Base-by-base conservation (phyloP, 768 basidiomycete genomes). In the Crucibulum laeve region DNA sequence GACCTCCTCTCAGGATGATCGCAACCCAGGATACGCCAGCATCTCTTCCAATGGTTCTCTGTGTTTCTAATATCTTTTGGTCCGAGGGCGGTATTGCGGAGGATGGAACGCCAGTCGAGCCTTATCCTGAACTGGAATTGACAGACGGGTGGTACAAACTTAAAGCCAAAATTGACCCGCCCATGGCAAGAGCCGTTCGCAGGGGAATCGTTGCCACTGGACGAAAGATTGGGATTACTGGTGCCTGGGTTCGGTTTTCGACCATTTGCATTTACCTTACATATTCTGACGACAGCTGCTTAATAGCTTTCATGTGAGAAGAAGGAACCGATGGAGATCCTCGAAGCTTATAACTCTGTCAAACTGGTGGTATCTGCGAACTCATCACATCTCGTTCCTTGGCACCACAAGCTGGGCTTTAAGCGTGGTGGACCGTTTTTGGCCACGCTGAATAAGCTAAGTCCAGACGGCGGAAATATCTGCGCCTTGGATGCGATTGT, bases 111-210 rank as follows among this genome's bases (percentile, higher is more conserved):
- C 53, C 65, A 4, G 53, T 62, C 21, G 66, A 66, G 18, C 56
- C 67, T 2, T 62, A 71, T 52, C 77, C 84, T 0, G 77, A 82
- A 50, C 63, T 99, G 4, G 96, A 97, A 62, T 67, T 98, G n/a
- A 93, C 92, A 0, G 96, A 99, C 57, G 96, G 96, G 11, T 99
- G 96, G 96, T 99, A 99, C 55, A 69, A 83, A 22, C 69, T 98
- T 5, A 79, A 82, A 11, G 88, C 91, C 0, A 73, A 73, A 36
- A 70, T 90, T 10, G 96, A 98, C 61, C 64, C 66, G 15, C 77
- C 87, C 3, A 69, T 99, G 17, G 73, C 73, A 2, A 75, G 85
- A 34, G 94, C 90, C 1, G 64, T 87, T 6, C 69, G 70, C 36
- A 75, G 73, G 19, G 84, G 87, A 0, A 69, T 74, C 36, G 75